Evolutionary conservation across 208 protist species (phyloP).

Genomic region (Balamuthia mandrillaris): DNA sequence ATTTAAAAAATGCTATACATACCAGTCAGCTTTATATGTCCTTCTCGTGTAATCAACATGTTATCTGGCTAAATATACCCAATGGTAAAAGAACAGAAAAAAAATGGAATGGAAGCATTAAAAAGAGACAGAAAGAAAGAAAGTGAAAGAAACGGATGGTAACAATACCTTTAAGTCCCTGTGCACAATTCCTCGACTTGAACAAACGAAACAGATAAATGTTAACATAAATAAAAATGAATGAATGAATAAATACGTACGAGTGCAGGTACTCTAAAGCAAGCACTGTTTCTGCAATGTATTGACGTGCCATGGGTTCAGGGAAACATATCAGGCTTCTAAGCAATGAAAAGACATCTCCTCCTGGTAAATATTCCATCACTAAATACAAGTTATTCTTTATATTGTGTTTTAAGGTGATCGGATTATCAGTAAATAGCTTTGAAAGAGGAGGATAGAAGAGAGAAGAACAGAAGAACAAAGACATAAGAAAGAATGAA

Average conservation of each 20-base stretch:
- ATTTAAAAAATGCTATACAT: too few species aligned
- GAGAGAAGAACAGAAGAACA: background rate
- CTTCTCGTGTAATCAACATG: too few species aligned
- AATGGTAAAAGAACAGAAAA: too few species aligned
- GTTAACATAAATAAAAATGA: too few species aligned
- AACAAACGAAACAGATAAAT: too few species aligned
- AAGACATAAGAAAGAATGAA: background rate
- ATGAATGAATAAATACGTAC: background rate
- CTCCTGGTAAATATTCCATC: constrained; percentile 78
- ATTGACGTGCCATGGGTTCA: constrained; percentile 45
- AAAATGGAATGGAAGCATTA: too few species aligned
- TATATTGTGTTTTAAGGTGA: background rate
- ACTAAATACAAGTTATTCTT: constrained; percentile 52
- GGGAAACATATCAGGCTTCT: background rate
- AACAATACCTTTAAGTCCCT: too few species aligned
- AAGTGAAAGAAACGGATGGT: too few species aligned
- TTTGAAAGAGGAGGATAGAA: background rate
- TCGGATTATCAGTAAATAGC: background rate
- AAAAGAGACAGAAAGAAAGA: too few species aligned
- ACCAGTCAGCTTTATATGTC: too few species aligned
- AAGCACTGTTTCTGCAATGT: constrained; percentile 68
- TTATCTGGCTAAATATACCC: too few species aligned
- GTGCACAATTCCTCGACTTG: too few species aligned
- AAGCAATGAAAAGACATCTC: constrained; percentile 67
- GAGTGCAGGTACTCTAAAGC: constrained; percentile 71